Base-by-base conservation (phyloP, 108 stramenopile species). In the Fragilaria crotonensis region DNA sequence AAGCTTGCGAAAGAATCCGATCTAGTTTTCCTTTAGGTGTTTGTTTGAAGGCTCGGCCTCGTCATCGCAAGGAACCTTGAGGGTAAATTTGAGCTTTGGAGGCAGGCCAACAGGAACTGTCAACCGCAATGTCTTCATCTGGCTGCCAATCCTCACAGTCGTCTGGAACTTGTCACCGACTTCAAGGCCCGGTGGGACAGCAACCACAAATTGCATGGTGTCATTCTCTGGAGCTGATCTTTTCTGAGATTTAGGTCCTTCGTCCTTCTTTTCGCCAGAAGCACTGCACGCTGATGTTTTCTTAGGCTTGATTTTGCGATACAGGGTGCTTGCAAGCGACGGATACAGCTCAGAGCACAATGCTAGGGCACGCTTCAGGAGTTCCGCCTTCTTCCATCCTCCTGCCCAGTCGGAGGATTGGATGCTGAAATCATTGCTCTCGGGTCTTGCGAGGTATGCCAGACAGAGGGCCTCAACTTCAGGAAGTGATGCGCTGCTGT, bases 381-480 rank as follows among this genome's bases (percentile, higher is more conserved):
- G 54, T 18, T 27, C 33, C 0, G 53, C 27, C 52, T 66, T 66
- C 9, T 57, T 67, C 30, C 52, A 54, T 25, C 62, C 66, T 9
- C 79, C 70, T 5, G 67, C 69, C 72, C 76, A 81, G 61, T 83
- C 77, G 56, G 47, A 51, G 60, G 36, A 68, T 56, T 25, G 36
- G 22, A 30, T 72, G 54, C 75, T 64, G 17, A 53, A 73, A 33
- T 72, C 48, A 30, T 57, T 49, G 25, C 60, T 36, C 17, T 48
- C 58, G n/a, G n/a, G 70, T 54, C 67, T 68, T 11, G 70, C 56
- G n/a, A 72, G 61, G 48, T 71, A 82, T 25, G 84, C 77, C 46
- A 76, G 64, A 30, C 78, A 73, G 25, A 88, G 54, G 1, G 84
- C 84, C 21, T 79, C 73, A 0, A 74, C 86, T 70, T 81, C 84